phyloP scores from a whole-genome alignment of 768 basidiomycete genomes.

The Leccinum sublutescens region DNA sequence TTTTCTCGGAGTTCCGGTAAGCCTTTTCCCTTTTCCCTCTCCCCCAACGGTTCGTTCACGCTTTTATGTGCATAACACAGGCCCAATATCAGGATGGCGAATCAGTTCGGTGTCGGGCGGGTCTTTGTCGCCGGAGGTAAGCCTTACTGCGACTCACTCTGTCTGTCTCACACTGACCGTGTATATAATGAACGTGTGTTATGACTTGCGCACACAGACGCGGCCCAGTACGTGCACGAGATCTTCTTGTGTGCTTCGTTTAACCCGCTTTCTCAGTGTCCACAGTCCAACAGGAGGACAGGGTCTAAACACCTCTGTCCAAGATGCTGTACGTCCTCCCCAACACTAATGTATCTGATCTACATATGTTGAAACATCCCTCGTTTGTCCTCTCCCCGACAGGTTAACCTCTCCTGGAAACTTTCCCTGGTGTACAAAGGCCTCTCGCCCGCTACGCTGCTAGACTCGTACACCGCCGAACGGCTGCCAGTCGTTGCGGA shows the following conservation, averaged over 20 bases:
- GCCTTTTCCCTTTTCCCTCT: background rate
- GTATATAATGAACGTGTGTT: background rate
- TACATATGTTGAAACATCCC: background rate
- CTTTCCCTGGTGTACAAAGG: slow-evolving; percentile 41
- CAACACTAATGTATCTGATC: background rate
- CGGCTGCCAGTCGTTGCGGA: slow-evolving; percentile 45
- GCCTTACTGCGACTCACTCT: background rate
- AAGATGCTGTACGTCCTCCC: slow-evolving; percentile 36
- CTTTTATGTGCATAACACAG: slow-evolving; percentile 22
- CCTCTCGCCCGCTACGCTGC: slow-evolving; percentile 30
- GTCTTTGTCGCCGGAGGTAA: slow-evolving; percentile 48
- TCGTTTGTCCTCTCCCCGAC: slow-evolving; percentile 46
- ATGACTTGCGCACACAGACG: slow-evolving; percentile 34
- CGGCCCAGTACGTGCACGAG: slow-evolving; percentile 36
- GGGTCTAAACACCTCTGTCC: slow-evolving; percentile 39
- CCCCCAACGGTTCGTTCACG: background rate
- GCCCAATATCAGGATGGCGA: slow-evolving; percentile 48
- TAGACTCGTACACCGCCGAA: slow-evolving; percentile 43
- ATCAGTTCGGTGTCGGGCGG: slow-evolving; percentile 41
- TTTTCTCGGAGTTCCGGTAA: slow-evolving; percentile 30
- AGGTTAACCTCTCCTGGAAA: slow-evolving; percentile 47
- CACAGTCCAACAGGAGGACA: slow-evolving; percentile 28
- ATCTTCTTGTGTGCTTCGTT: background rate
- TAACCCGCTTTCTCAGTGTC: slow-evolving; percentile 11
- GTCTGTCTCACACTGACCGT: background rate